Percentiles rank a stretch among this genome's conserved stretches.
phyloP scores from a whole-genome alignment of 1,284 basidiomycete species.

The Neolentinus lepideus region DNA sequence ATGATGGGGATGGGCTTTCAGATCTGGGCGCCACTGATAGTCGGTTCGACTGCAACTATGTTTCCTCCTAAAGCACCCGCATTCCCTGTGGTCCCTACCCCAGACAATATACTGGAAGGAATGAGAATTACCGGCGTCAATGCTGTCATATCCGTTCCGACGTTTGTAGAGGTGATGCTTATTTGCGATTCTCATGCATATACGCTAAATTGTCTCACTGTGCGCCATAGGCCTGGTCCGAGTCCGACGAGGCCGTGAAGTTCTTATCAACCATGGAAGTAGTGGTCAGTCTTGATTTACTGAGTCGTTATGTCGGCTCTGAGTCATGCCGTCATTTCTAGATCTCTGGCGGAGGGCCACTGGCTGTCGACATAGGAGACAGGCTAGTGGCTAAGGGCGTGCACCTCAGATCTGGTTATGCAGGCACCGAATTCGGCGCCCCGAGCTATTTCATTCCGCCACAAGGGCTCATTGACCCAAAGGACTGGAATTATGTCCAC shows the following conservation, averaged over 20 bases:
- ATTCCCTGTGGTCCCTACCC: constrained; percentile 8
- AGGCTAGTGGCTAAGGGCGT: not conserved
- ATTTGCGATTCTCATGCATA: too few species aligned
- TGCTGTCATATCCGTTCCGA: constrained; percentile 10
- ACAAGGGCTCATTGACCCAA: constrained; percentile 4
- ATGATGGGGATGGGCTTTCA: constrained; percentile 11
- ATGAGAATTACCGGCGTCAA: constrained; percentile 4
- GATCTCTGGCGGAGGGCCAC: constrained; percentile 3
- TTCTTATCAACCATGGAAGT: too few species aligned
- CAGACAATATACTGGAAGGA: constrained; percentile 11
- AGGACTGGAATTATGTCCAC: constrained; percentile 24
- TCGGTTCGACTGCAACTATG: constrained; percentile 7
- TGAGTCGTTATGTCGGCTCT: too few species aligned
- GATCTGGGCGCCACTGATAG: constrained; percentile 8
- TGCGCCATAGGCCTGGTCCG: too few species aligned
- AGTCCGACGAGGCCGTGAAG: too few species aligned
- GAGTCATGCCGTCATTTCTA: not conserved
- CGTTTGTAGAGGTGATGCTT: constrained; percentile 14
- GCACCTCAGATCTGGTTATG: constrained; percentile 4
- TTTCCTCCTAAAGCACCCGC: constrained; percentile 11
- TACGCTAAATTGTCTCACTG: too few species aligned
- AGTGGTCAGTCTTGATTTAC: too few species aligned
- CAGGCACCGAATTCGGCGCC: constrained; percentile 13
- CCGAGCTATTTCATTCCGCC: constrained; percentile 3
- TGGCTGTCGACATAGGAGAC: not conserved